phyloP scores from a whole-genome alignment of 2,329 filamentous ascomycete species.

The Xylaria sp. region DNA sequence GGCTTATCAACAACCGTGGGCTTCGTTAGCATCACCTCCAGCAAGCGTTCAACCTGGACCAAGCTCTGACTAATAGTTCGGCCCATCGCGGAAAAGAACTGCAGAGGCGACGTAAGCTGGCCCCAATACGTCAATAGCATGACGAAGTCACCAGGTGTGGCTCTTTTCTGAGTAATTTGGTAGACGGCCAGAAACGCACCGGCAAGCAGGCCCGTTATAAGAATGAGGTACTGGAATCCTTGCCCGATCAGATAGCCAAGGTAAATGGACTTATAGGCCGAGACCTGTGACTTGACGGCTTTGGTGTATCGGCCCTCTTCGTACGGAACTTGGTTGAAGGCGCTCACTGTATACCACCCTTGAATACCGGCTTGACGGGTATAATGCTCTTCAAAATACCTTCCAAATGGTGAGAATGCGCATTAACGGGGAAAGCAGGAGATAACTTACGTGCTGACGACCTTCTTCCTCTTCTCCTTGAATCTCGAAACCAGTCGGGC shows the following conservation, averaged over 20 bases:
- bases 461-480: conserved; percentile 44
- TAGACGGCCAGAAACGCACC: conserved; percentile 56
- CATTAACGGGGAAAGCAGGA: not conserved
- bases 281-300: conserved; percentile 41
- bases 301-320: conserved; percentile 50
- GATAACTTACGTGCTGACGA: conserved; percentile 41
- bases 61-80: conserved; percentile 52
- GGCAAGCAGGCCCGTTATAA: conserved; percentile 65
- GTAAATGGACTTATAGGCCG: conserved; percentile 36
- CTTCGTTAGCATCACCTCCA: conserved; percentile 54
- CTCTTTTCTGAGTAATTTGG: conserved; percentile 57
- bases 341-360: conserved; percentile 55
- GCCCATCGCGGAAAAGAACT: conserved; percentile 59
- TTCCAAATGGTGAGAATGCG: conserved; percentile 13
- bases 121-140: conserved; percentile 69
- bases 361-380: conserved; percentile 51
- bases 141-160: conserved; percentile 63
- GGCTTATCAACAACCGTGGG: conserved; percentile 51
- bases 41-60: conserved; percentile 52
- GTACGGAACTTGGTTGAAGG: conserved; percentile 55
- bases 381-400: conserved; percentile 49
- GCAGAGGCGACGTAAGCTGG: conserved; percentile 64
- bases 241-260: conserved; percentile 47
- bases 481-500: conserved; percentile 47
- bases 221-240: conserved; percentile 55